Evolutionary conservation across 768 basidiomycete genomes (phyloP).

Genomic region (Suillus subaureus): DNA sequence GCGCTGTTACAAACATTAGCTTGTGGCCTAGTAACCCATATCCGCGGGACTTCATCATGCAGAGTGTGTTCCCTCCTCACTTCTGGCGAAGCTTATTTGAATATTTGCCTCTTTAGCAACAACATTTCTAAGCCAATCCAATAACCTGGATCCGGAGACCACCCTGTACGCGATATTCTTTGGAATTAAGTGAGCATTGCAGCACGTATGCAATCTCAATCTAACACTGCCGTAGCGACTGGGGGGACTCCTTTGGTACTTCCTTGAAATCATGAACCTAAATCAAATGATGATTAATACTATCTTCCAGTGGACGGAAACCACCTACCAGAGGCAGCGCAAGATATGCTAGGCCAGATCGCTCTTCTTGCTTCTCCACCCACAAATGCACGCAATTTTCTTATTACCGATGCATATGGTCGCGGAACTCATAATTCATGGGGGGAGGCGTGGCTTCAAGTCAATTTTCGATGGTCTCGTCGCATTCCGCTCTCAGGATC

Average conservation of each 20-base stretch:
- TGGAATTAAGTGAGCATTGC: conserved; percentile 50
- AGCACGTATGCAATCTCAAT: neutral
- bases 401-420: conserved; percentile 54
- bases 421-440: conserved; percentile 40
- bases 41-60: conserved; percentile 49
- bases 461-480: conserved; percentile 45
- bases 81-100: neutral
- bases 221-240: conserved; percentile 38
- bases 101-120: conserved; percentile 31
- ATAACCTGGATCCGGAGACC: conserved; percentile 46
- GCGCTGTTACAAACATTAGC: conserved; percentile 48
- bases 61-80: conserved; percentile 32
- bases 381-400: conserved; percentile 51
- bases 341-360: conserved; percentile 47
- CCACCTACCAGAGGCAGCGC: conserved; percentile 47
- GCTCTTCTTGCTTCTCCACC: conserved; percentile 48
- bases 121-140: conserved; percentile 46
- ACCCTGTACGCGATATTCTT: conserved; percentile 57
- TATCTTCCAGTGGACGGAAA: conserved; percentile 44
- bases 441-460: conserved; percentile 52
- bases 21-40: conserved; percentile 55
- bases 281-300: neutral
- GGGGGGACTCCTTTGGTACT: conserved; percentile 44
- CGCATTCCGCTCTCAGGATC: conserved; percentile 32
- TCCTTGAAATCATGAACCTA: neutral